Percentiles rank a stretch among this genome's conserved stretches.
phyloP scores from a whole-genome alignment of 768 basidiomycete species.

The Cystofilobasidium macerans region DNA sequence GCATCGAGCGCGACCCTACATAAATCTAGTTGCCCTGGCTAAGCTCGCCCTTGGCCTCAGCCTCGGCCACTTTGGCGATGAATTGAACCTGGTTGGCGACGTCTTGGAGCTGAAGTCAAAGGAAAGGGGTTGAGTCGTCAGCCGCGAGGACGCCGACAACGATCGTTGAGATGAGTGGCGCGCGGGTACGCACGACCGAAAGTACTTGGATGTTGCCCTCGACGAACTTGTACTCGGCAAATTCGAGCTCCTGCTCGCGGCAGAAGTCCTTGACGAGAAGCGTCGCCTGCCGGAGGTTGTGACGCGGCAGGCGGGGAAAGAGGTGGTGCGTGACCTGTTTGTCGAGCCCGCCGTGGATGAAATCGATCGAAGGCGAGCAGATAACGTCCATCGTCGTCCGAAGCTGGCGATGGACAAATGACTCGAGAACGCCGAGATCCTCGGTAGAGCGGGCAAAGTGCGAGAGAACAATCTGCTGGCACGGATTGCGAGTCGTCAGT shows the following conservation, averaged over 20 bases:
- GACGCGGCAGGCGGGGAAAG: slow-evolving; percentile 87
- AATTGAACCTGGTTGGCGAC: slow-evolving; percentile 83
- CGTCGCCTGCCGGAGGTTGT: slow-evolving; percentile 77
- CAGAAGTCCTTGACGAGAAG: slow-evolving; percentile 77
- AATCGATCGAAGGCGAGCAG: slow-evolving; percentile 69
- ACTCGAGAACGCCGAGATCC: slow-evolving; percentile 80
- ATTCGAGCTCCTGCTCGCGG: slow-evolving; percentile 58
- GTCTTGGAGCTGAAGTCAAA: slow-evolving; percentile 44
- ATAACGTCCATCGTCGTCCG: slow-evolving; percentile 96
- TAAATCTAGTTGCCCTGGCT: slow-evolving; percentile 12
- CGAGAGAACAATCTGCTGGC: slow-evolving; percentile 68
- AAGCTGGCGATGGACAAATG: slow-evolving; percentile 84
- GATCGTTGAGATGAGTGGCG: too few species aligned
- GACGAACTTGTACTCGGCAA: slow-evolving; percentile 83
- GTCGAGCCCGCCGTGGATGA: slow-evolving; percentile 93
- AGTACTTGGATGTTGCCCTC: slow-evolving; percentile 75
- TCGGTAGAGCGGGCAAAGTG: slow-evolving; percentile 92
- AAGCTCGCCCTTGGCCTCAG: slow-evolving; percentile 44
- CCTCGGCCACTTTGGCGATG: slow-evolving; percentile 66
- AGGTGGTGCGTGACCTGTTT: slow-evolving; percentile 95
- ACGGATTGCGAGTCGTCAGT: too few species aligned
- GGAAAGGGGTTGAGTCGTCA: neutral
- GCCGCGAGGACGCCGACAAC: neutral
- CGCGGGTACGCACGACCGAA: slow-evolving; percentile 42
- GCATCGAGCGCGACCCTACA: neutral